These are phyloP conservation scores for Leishmania aethiopica DNA, from an alignment of 208 protist species.

Conservation along the genomic window DNA sequence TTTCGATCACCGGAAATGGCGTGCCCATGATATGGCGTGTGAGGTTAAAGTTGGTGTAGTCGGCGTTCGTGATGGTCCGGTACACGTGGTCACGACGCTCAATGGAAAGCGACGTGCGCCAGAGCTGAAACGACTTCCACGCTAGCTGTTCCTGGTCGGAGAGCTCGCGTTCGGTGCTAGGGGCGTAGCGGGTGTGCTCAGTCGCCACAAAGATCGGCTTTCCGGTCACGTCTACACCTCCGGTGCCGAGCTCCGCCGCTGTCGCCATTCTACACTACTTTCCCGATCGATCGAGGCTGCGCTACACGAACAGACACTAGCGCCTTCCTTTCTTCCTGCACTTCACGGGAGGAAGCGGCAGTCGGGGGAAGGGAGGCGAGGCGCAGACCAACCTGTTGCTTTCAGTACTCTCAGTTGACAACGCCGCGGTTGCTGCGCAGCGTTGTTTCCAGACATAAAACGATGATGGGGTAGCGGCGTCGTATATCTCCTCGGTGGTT, in stretches of 20 bases:
- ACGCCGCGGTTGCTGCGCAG: neutral
- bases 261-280: constrained; percentile 29
- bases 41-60: constrained; percentile 88
- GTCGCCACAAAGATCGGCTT: constrained; percentile 84
- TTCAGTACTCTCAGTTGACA: neutral
- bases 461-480: neutral
- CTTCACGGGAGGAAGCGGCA: neutral
- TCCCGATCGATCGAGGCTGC: neutral
- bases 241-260: constrained; percentile 57
- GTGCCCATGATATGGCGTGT: constrained; percentile 82
- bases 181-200: constrained; percentile 70
- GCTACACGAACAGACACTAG: neutral
- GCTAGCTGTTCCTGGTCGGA: constrained; percentile 86
- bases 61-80: constrained; percentile 64
- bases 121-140: constrained; percentile 91
- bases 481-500: neutral
- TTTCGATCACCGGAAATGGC: constrained; percentile 80
- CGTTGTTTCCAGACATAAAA: neutral
- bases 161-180: constrained; percentile 69
- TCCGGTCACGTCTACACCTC: constrained; percentile 50
- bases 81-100: constrained; percentile 86
- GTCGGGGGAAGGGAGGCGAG: neutral
- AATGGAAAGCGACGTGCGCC: constrained; percentile 72
- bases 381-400: neutral
- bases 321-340: too few relatives aligned